phyloP scores from a whole-genome alignment of 2,329 filamentous ascomycete species.

The Neoscytalidium dimidiatum region DNA sequence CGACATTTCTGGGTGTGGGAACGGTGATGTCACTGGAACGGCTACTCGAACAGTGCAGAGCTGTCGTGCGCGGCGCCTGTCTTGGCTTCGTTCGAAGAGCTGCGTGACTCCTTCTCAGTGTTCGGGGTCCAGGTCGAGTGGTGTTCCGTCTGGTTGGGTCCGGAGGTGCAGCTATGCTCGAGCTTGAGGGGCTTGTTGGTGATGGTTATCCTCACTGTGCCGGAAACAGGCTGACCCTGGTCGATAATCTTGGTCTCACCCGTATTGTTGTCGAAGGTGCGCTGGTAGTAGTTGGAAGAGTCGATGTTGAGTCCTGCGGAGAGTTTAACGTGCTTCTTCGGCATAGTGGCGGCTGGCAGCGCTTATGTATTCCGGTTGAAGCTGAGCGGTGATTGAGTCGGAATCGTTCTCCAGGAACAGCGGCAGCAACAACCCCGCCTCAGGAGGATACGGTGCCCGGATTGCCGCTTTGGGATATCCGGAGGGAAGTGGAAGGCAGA shows the following conservation, averaged over 20 bases:
- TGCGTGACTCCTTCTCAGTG: slow-evolving; percentile 14
- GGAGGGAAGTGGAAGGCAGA: neutral
- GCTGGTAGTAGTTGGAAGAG: slow-evolving; percentile 17
- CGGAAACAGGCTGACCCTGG: slow-evolving; percentile 34
- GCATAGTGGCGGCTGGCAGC: slow-evolving; percentile 16
- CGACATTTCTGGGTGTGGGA: slow-evolving; percentile 1
- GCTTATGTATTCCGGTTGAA: slow-evolving; percentile 18
- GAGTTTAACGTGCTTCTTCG: slow-evolving; percentile 20
- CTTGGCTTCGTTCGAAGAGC: slow-evolving; percentile 6
- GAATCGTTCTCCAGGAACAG: slow-evolving; percentile 1
- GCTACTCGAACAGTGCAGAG: slow-evolving; percentile 11
- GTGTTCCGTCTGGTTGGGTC: slow-evolving; percentile 18
- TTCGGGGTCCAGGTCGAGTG: slow-evolving; percentile 17
- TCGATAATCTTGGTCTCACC: slow-evolving; percentile 39
- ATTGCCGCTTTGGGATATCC: slow-evolving; percentile 15
- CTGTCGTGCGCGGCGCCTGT: slow-evolving; percentile 29
- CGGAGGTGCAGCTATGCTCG: slow-evolving; percentile 17
- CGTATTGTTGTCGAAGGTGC: slow-evolving; percentile 15
- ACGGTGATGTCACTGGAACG: slow-evolving; percentile 4
- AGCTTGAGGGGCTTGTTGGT: slow-evolving; percentile 40
- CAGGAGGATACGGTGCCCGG: slow-evolving; percentile 5
- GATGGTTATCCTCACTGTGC: slow-evolving; percentile 34
- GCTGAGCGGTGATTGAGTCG: slow-evolving; percentile 3
- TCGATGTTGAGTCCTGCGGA: slow-evolving; percentile 18
- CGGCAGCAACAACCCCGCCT: slow-evolving; percentile 15